These are phyloP conservation scores for Podila minutissima DNA, from an alignment of 192 early-diverging fungal genomes.

Conservation along the genomic window DNA sequence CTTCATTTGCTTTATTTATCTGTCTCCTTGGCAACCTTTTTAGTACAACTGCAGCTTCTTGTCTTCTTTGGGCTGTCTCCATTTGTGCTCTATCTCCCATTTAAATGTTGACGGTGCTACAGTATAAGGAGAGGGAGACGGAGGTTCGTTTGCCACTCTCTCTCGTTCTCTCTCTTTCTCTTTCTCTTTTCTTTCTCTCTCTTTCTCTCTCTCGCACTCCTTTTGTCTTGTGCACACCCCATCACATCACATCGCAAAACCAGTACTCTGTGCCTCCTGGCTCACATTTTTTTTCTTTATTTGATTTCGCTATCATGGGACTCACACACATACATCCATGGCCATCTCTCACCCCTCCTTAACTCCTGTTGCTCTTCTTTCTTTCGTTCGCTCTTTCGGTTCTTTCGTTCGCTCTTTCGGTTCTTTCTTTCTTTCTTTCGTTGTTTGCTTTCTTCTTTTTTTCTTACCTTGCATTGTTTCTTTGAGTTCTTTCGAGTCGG, in stretches of 20 bases:
- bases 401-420: neutral
- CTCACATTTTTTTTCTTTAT: conserved; percentile 14
- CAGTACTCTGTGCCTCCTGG: conserved; percentile 14
- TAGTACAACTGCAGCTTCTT: too few species aligned
- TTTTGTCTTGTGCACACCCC: neutral
- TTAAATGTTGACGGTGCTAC: neutral
- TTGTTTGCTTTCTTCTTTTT: neutral
- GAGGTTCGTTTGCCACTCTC: neutral
- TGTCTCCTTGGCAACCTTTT: too few species aligned
- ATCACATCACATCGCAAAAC: neutral
- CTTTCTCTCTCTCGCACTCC: neutral
- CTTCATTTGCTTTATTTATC: neutral
- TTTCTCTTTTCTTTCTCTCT: neutral
- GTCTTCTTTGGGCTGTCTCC: too few species aligned
- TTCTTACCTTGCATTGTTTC: neutral
- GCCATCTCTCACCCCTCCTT: neutral
- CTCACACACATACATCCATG: neutral
- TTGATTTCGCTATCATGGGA: conserved; percentile 5
- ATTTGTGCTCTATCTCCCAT: too few species aligned
- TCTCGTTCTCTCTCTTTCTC: too few species aligned
- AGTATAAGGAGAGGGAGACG: neutral
- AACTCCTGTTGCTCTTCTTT: conserved; percentile 17
- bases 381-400: conserved; percentile 7
- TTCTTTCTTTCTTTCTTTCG: neutral
- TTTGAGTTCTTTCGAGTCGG: neutral